Percentiles rank a stretch among this genome's conserved stretches.
Evolutionary conservation across 345 rosid species (phyloP).

Genomic region (Pistacia atlantica): DNA sequence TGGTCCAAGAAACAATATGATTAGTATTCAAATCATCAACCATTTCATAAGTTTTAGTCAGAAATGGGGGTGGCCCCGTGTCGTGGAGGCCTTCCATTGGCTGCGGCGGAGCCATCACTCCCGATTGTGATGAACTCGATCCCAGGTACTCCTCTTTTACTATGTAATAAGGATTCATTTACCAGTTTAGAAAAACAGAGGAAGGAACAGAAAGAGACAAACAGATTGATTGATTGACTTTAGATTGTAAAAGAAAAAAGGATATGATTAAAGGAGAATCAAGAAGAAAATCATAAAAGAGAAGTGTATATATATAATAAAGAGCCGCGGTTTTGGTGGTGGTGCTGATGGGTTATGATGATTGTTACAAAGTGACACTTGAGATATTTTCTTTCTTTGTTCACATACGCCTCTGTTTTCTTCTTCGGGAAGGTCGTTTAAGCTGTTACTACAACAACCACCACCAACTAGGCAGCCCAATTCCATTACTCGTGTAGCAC

Average conservation of each 20-base stretch:
- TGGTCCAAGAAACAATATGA: slow-evolving; percentile 77
- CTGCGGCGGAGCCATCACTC: slow-evolving; percentile 35
- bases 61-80: slow-evolving; percentile 76
- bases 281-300: too few species aligned
- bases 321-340: too few species aligned
- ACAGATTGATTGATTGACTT: too few species aligned
- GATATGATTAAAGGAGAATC: too few species aligned
- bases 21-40: slow-evolving; percentile 70
- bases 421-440: slow-evolving; percentile 22
- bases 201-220: not conserved
- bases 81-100: slow-evolving; percentile 84
- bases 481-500: too few species aligned
- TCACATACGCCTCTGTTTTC: not conserved
- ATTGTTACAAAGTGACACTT: not conserved
- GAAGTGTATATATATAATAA: too few species aligned
- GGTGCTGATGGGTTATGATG: not conserved
- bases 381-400: not conserved
- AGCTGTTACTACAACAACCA: slow-evolving; percentile 11
- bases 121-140: slow-evolving; percentile 24
- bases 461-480: too few species aligned
- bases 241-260: too few species aligned
- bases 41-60: slow-evolving; percentile 81
- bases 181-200: slow-evolving; percentile 2
- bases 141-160: slow-evolving; percentile 51
- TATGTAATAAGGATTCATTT: slow-evolving; percentile 44